These are phyloP conservation scores for Stephania japonica DNA, from an alignment of 164 flowering plant genomes.

Conservation along the genomic window DNA sequence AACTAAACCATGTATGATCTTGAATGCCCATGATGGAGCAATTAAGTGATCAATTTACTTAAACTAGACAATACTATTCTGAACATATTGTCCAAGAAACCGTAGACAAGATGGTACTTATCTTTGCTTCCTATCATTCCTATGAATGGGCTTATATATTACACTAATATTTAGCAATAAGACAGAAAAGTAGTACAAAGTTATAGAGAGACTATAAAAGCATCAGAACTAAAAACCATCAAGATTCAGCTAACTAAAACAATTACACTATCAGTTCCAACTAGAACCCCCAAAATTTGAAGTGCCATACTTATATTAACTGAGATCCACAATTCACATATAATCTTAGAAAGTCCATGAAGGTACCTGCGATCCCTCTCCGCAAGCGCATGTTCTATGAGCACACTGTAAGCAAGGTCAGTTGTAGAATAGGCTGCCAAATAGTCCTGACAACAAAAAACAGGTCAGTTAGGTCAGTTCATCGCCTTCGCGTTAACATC, in stretches of 20 bases:
- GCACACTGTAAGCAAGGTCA: constrained; percentile 77
- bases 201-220: neutral
- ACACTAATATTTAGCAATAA: neutral
- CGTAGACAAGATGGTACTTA: no score
- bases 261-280: neutral
- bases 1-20: neutral
- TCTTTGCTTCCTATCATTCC: no score
- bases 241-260: neutral
- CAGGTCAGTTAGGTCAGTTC: constrained; percentile 6
- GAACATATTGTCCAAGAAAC: no score
- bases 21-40: neutral
- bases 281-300: neutral
- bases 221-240: neutral
- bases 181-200: neutral
- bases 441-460: constrained; percentile 69
- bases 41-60: no score
- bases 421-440: constrained; percentile 60
- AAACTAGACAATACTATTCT: no score
- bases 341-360: neutral
- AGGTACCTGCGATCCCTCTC: constrained; percentile 95
- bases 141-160: no score
- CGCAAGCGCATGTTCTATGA: constrained; percentile 88
- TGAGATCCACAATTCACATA: neutral
- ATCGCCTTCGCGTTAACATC: neutral
- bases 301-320: neutral